Evolutionary conservation across 805 yeast species (phyloP).

Genomic region (Kodamaea fukazawae): DNA sequence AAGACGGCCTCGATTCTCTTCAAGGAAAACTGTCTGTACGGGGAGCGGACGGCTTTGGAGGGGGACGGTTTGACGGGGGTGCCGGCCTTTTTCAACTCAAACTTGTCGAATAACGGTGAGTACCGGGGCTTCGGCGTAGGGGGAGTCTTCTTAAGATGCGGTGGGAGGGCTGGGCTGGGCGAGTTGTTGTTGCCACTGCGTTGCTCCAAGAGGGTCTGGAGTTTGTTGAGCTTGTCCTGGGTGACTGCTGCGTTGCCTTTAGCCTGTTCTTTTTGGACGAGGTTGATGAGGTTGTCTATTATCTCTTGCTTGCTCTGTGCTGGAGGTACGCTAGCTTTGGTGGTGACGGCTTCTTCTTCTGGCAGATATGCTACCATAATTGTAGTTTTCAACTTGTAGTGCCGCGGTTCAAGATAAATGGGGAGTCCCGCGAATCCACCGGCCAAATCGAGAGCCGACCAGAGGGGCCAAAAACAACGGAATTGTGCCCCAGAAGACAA

Average conservation of each 20-base stretch:
- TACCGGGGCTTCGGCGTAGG: slow-evolving; percentile 29
- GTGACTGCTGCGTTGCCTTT: slow-evolving; percentile 39
- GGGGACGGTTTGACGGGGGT: neutral
- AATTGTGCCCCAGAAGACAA: no score
- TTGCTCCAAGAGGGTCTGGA: slow-evolving; percentile 24
- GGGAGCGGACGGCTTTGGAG: slow-evolving; percentile 6
- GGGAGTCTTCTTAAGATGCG: slow-evolving; percentile 12
- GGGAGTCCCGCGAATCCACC: no score
- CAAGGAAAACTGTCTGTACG: slow-evolving; percentile 23
- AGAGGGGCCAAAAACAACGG: no score
- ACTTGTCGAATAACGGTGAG: slow-evolving; percentile 35
- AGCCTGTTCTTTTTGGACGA: slow-evolving; percentile 38
- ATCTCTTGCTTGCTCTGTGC: slow-evolving; percentile 20
- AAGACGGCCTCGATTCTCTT: slow-evolving; percentile 29
- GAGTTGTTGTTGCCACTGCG: slow-evolving; percentile 8
- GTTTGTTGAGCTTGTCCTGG: slow-evolving; percentile 32
- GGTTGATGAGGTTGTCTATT: slow-evolving; percentile 24
- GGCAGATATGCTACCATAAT: slow-evolving; percentile 3
- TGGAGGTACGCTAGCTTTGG: slow-evolving; percentile 3
- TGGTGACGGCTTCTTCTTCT: neutral
- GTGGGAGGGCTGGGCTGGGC: slow-evolving; percentile 8
- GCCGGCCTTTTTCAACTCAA: slow-evolving; percentile 19
- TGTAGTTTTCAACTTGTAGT: neutral
- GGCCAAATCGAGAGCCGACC: no score
- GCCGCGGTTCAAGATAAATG: neutral